Percentiles rank a stretch among this genome's conserved stretches.
Evolutionary conservation across 805 yeast genomes (phyloP).

Genomic region (Danielia reshetovae): DNA sequence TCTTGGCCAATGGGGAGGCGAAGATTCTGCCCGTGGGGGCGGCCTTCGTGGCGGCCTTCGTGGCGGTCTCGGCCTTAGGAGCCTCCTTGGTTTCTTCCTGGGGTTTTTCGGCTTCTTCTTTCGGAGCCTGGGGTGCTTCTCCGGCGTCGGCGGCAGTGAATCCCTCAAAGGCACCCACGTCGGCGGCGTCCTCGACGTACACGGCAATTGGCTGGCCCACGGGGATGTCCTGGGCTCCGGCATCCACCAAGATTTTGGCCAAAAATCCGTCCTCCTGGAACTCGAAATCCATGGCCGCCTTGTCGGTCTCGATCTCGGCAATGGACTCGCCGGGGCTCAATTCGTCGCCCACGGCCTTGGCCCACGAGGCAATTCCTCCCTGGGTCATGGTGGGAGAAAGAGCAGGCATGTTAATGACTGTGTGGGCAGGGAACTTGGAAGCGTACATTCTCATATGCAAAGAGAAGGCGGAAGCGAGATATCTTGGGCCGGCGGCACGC

Average conservation of each 20-base stretch:
- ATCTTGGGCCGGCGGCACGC: conserved; percentile 22
- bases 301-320: conserved; percentile 97
- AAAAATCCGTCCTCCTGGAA: conserved; percentile 95
- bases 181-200: conserved; percentile 81
- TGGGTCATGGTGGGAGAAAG: conserved; percentile 99
- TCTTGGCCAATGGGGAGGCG: conserved; percentile 95
- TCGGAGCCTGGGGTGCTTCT: conserved; percentile 44
- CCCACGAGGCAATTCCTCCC: conserved; percentile 89
- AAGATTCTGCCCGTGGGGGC: conserved; percentile 65
- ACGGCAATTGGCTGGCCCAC: conserved; percentile 97
- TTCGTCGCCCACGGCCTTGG: conserved; percentile 83
- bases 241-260: conserved; percentile 80
- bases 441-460: conserved; percentile 38
- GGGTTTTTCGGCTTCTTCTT: conserved; percentile 29
- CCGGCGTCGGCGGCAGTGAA: conserved; percentile 84
- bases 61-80: conserved; percentile 30
- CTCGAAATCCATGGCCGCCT: conserved; percentile 97
- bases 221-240: conserved; percentile 85
- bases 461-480: conserved; percentile 16
- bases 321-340: conserved; percentile 89
- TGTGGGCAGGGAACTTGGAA: conserved; percentile 70
- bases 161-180: conserved; percentile 82
- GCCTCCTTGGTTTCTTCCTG: conserved; percentile 17
- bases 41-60: conserved; percentile 25
- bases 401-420: conserved; percentile 96